Base-by-base conservation (phyloP, 2,329 filamentous ascomycete species). In the Nannizziopsis barbatae region DNA sequence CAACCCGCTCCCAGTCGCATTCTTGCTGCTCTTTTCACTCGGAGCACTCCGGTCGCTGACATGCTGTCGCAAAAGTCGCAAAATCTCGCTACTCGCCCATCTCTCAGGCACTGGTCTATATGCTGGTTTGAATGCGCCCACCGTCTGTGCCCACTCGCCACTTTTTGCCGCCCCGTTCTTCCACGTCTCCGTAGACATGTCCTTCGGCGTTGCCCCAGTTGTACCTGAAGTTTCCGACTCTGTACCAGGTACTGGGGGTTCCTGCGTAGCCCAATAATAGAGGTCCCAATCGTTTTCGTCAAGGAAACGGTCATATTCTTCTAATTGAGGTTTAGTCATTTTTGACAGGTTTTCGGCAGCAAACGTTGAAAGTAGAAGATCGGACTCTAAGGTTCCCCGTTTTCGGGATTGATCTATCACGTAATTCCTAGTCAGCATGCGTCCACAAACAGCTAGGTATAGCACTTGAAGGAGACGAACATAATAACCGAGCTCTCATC, bases 221-320 rank as follows among this genome's bases (percentile, higher is more conserved):
- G 60, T 54, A 18, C 59, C 40, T 20, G 46, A 42, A 10, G 46
- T 39, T 32, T 49, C 46, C 12, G 41, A 40, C 38, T 47, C 46
- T 3, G 41, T 33, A 20, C 42, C 48, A 11, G 45, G 38, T 15
- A 40, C 14, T 10, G 51, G 56, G 1, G 82, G 75, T 58, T 87
- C 81, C 68, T 98, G 92, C 12, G 92, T 98, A 2, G 86, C 87
- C 92, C 92, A 98, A 75, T 98, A 98, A 75, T 98, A 98, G 53
- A 98, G 95, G 65, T 98, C 92, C 92, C 92, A 98, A 72, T 98
- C 92, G 68, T 98, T 98, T 71, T 98, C 92, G 68, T 98, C 92
- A 49, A 98, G 80, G 73, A 98, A 93, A 22, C 76, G 72, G 65
- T 96, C 90, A 72, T 92, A 96, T 67, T 94, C 79, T 58, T 77